Evolutionary conservation across 2,329 filamentous ascomycete species (phyloP), one percentile per base, ranked within the genome.

Genomic region (Aspergillus transmontanensis): DNA sequence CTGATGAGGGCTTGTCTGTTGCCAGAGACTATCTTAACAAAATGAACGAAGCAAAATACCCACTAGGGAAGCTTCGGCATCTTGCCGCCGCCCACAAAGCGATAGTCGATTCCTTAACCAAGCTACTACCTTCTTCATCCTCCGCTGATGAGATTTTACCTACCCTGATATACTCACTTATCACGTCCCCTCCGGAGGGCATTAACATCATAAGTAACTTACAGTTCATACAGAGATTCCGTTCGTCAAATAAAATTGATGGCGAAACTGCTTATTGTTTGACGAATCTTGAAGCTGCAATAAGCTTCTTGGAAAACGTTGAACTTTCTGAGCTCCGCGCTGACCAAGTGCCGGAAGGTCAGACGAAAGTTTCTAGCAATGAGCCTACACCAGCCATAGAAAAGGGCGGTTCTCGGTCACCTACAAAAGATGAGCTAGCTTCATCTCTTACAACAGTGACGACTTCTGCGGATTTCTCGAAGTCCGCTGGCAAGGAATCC

Each of bases 121-220:
- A 86, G 59, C 79, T 89, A 23, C 85, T 89, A 60, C 86, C 87
- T 10, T 86, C 94, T 0, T 86, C 87, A 0, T 97, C 95, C 0
- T 98, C 95, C 1, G 95, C 95, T 3, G 95, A 99, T 74, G 95
- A 98, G 79, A 96, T 99, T 60, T 89, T 99, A 76, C 95, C 95
- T 0, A 97, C 96, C 77, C 85, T 99, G 66, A 99, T 99, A 65
- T 99, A 96, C 80, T 92, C 93, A 0, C 86, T 99, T 64, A 96
- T 99, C 74, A 97, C 93, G 3, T 90, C 94, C 51, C 90, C 93
- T 0, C 91, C 94, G 0, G 91, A 95, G 76, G 87, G 89, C 39
- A 89, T 98, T 55, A 92, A 94, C 76, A 90, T 94, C 60, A 93
- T 97, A 73, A 98, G 94, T 81, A 96, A 99, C 75, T 83, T 96